Base-by-base conservation (phyloP, 2,329 filamentous ascomycete species). In the Cytospora paraplurivora region DNA sequence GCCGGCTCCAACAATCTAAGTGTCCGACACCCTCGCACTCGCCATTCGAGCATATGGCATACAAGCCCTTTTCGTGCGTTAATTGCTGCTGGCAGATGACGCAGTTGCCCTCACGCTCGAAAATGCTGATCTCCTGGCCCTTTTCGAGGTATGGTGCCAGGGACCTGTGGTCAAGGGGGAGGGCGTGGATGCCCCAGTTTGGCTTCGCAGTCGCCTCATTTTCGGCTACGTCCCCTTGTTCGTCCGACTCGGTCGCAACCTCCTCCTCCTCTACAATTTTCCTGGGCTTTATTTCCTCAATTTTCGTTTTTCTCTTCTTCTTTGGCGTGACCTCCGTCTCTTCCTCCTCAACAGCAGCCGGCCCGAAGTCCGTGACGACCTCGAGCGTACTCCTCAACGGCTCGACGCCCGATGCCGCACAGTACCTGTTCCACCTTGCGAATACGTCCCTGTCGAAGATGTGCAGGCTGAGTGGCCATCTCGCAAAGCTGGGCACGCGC, bases 391-490 rank as follows among this genome's bases (percentile, higher is more conserved):
- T 69, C 27, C 81, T 77, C 13, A 87, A 69, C 35, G 78, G 72
- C 56, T 81, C 79, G 56, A 80, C 74, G 3, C 82, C 79, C 1
- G 50, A 32, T 1, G 80, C 74, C 3, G 79, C 75, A 52, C 81
- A 81, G 80, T 84, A 88, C 56, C 75, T 79, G 19, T 81, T 73
- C 94, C 94, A 98, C 1, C 83, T 81, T 21, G 77, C 77, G 69
- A 90, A 83, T 0, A 92, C 88, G 64, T 94, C 90, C 3, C 79
- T 77, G 2, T 82, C 81, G 69, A 97, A 94, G 75, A 98, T 94
- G 32, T 90, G 88, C 54, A 97, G 73, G 59, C 85, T 85, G 59
- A 99, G 79, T 21, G 94, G 94, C 94, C 93, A 97, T 53, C 87
- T 81, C 17, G 81, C 79, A 73, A 98, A 98, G 74, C 91, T 95